Percentiles rank a stretch among this genome's conserved stretches.
These are phyloP conservation scores for Lecanicillium sp. DNA, from an alignment of 2,329 filamentous ascomycete genomes.

Conservation along the genomic window DNA sequence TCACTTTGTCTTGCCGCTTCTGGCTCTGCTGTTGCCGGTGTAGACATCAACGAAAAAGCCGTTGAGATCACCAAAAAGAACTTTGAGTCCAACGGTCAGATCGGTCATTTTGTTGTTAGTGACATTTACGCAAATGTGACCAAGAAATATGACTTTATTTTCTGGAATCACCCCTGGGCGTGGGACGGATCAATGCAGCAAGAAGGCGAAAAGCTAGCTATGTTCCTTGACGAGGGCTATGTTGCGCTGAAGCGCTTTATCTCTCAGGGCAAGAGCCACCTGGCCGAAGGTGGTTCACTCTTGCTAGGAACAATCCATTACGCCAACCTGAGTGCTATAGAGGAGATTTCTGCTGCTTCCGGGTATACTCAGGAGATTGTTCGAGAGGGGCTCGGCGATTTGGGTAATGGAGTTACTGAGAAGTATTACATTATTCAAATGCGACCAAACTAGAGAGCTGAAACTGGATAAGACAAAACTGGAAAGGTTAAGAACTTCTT, in stretches of 20 bases:
- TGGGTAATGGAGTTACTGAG: neutral
- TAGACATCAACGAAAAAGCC: neutral
- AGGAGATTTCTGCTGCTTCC: conserved; percentile 1
- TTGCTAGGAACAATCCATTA: neutral
- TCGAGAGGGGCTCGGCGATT: conserved; percentile 1
- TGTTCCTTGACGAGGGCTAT: conserved; percentile 1
- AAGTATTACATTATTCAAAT: neutral
- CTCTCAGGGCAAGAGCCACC: neutral
- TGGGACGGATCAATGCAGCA: neutral
- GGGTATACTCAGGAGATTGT: conserved; percentile 1
- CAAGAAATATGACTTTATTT: conserved; percentile 1
- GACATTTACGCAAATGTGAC: conserved; percentile 1
- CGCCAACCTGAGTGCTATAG: neutral
- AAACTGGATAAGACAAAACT: neutral
- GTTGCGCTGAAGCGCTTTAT: neutral
- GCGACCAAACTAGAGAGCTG: neutral
- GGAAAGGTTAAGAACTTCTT: neutral
- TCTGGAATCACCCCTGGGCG: conserved; percentile 1
- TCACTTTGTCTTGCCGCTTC: conserved; percentile 1
- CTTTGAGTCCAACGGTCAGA: neutral
- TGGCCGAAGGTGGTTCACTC: neutral
- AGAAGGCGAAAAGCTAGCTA: neutral
- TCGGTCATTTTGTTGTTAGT: neutral
- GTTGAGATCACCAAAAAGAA: conserved; percentile 2
- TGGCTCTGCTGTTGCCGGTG: conserved; percentile 2